Evolutionary conservation across 768 basidiomycete genomes (phyloP), one percentile per base, ranked within the genome.

Genomic region (Tulasnella sp.): DNA sequence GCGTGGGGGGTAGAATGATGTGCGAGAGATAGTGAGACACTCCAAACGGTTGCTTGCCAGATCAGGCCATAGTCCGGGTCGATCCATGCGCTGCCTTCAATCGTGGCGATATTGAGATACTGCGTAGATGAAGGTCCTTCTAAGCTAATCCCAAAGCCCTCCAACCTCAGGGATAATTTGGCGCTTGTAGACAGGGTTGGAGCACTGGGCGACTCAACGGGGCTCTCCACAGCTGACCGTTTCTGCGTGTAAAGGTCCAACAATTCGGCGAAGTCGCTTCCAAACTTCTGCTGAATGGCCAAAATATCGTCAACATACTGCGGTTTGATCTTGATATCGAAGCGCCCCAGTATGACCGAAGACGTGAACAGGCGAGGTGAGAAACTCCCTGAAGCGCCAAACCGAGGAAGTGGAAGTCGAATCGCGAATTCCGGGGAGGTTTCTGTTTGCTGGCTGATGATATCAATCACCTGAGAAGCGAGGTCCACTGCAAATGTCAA

Each of bases 211-310:
- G 71, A n/a, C 18, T 46, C 34, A 1, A 56, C 52, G 19, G 75
- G 48, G 24, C 52, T 74, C 34, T 56, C 31, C 31, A 56, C 71
- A 27, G 42, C 14, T 27, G 36, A 27, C 38, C 71, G 46, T 46
- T 76, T 62, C 72, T 62, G n/a, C 16, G 89, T 92, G 42, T 94
- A 87, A 74, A 96, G 84, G 44, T 81, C 77, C 8, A 96, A 85
- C 38, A 96, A 87, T 80, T 96, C 95, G 81, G 93, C 92, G 85
- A 96, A 93, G 85, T 96, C 95, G 82, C 93, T 92, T 8, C 94
- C 95, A 79, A 96, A 96, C 83, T 95, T 95, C 81, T 94, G 93
- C 83, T 95, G 95, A 12, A 97, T 92, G 6, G 89, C 90, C 2
- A 96, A 88, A 4, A 96, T 84, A 6, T 92, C 93, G 83, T 97